Evolutionary conservation across 768 basidiomycete genomes (phyloP).

Genomic region (Gautieria morchelliformis): DNA sequence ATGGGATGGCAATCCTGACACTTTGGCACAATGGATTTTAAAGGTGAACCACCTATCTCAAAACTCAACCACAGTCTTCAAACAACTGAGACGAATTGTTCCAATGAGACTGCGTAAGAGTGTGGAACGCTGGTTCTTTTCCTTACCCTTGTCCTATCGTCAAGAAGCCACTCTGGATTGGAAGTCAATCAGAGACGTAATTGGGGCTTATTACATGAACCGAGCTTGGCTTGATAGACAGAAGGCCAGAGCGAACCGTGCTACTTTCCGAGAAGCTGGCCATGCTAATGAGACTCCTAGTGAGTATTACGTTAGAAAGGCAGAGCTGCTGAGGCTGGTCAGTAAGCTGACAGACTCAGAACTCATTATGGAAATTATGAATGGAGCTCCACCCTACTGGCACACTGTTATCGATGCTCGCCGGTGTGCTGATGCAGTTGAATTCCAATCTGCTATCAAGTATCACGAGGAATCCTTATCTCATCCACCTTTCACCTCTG

Average conservation of each 20-base stretch:
- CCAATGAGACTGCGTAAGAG: too few relatives aligned
- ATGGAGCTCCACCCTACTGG: constrained; percentile 24
- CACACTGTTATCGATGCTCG: constrained; percentile 13
- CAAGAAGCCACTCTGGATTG: constrained; percentile 19
- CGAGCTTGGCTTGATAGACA: constrained; percentile 22
- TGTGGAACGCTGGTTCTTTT: too few relatives aligned
- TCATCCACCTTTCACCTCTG: background rate
- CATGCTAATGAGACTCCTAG: constrained; percentile 22
- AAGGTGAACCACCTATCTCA: too few relatives aligned
- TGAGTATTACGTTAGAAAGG: constrained; percentile 26
- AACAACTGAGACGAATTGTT: too few relatives aligned
- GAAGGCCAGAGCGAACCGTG: constrained; percentile 17
- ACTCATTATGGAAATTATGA: constrained; percentile 28
- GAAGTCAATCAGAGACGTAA: constrained; percentile 18
- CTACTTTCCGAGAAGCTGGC: constrained; percentile 20
- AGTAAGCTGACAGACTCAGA: constrained; percentile 18
- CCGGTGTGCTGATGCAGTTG: background rate
- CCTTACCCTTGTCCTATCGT: constrained; percentile 9
- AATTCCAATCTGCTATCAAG: constrained; percentile 14
- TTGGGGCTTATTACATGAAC: constrained; percentile 26
- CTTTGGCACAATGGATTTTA: too few relatives aligned
- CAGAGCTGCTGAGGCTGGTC: constrained; percentile 15
- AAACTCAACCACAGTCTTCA: too few relatives aligned
- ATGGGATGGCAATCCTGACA: too few relatives aligned
- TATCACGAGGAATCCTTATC: constrained; percentile 13